Conservation (phyloP, 1,284 basidiomycete species). For the Pyrrhoderma lamaoense region DNA sequence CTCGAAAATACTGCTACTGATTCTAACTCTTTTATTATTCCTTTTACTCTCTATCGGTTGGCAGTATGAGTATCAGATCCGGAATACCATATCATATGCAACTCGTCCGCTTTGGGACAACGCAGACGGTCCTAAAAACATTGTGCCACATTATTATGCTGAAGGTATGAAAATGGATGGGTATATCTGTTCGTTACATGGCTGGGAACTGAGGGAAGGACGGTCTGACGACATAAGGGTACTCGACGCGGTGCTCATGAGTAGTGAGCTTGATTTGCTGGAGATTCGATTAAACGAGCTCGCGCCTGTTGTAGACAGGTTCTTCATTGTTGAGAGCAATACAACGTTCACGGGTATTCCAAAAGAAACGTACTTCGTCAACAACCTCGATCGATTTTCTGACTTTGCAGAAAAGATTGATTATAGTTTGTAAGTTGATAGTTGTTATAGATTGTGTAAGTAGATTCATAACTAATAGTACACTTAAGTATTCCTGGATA, state of each 20-base stretch:
- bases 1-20: too few species aligned
- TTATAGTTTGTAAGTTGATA: constrained; percentile 28
- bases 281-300: constrained; percentile 65
- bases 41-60: too few species aligned
- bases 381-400: constrained; percentile 41
- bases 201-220: constrained; percentile 37
- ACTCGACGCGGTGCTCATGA: constrained; percentile 54
- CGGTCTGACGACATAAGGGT: constrained; percentile 21
- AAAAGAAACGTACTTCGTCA: constrained; percentile 47
- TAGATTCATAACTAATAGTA: too few species aligned
- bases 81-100: constrained; percentile 51
- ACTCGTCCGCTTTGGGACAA: constrained; percentile 60
- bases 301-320: constrained; percentile 50
- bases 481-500: constrained; percentile 25
- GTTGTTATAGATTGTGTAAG: too few species aligned
- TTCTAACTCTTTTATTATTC: too few species aligned
- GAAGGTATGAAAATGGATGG: constrained; percentile 42
- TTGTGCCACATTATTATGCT: constrained; percentile 50
- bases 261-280: constrained; percentile 55
- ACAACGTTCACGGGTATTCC: constrained; percentile 28
- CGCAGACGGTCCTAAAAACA: constrained; percentile 38
- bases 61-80: constrained; percentile 30
- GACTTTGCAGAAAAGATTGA: constrained; percentile 48
- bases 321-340: constrained; percentile 63
- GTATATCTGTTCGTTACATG: constrained; percentile 46